A percentile compares a stretch with the other conserved stretches of the same genome.
Evolutionary conservation across 805 yeast species (phyloP).

Genomic region (Lachancea meyersii): DNA sequence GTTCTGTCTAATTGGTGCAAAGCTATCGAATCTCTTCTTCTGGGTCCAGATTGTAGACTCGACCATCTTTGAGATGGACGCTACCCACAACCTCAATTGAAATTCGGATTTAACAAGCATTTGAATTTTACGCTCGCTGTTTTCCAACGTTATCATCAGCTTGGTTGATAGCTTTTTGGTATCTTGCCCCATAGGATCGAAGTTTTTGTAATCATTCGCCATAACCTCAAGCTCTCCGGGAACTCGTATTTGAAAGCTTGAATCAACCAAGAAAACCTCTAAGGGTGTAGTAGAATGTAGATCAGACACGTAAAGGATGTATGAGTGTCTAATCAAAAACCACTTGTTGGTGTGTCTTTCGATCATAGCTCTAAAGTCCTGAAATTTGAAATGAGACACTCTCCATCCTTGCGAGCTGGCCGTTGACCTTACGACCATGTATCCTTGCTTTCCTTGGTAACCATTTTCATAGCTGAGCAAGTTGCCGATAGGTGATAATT

Average conservation of each 20-base stretch:
- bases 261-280: constrained; percentile 88
- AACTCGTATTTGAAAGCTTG: constrained; percentile 52
- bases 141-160: constrained; percentile 53
- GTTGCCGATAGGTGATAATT: constrained; percentile 82
- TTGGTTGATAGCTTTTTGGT: constrained; percentile 46
- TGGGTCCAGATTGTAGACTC: constrained; percentile 65
- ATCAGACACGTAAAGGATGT: constrained; percentile 78
- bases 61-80: constrained; percentile 64
- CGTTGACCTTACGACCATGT: constrained; percentile 68
- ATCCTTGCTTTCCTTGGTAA: constrained; percentile 85
- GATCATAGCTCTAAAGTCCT: constrained; percentile 80
- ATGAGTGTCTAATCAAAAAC: constrained; percentile 82
- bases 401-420: constrained; percentile 94
- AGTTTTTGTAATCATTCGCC: constrained; percentile 5
- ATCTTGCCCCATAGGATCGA: constrained; percentile 22
- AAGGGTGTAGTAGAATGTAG: constrained; percentile 80
- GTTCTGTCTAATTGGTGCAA: constrained; percentile 83
- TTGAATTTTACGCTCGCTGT: constrained; percentile 71
- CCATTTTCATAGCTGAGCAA: constrained; percentile 76
- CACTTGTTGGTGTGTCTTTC: constrained; percentile 87
- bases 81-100: constrained; percentile 67
- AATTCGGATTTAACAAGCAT: constrained; percentile 61
- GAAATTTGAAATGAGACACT: constrained; percentile 77
- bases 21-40: constrained; percentile 72
- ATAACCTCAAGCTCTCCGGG: constrained; percentile 30